Base-by-base conservation (phyloP, 129 eudicot species). In the Escallonia herrerae region DNA sequence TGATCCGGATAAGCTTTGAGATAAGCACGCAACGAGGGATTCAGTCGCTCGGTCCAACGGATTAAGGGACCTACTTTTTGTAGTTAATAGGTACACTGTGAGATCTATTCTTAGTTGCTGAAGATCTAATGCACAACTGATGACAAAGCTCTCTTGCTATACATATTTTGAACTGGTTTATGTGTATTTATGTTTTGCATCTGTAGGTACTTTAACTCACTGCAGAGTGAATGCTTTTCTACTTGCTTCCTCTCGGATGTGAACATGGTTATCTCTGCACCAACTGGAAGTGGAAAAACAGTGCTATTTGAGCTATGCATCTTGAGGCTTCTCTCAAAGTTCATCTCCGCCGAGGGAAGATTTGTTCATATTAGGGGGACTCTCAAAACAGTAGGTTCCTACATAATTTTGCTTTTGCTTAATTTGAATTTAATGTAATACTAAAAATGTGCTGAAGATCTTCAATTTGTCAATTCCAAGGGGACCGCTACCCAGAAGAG, bases 211-310 rank as follows among this genome's bases (percentile, higher is more conserved):
- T 94, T 94, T 74, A 94, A 94, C 81, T 94, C 99, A 13, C 74
- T 94, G 78, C 99, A 94, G 94, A 94, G 99, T 66, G 99, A 94
- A 82, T 94, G 99, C 74, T 94, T 94, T 75, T 78, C 95, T 66
- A 74, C 87, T 46, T 94, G 99, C 76, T 94, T 75, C 76, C 85
- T 83, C 69, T 84, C 97, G 63, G 99, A 94, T 72, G 69, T 84
- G 38, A 94, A 94, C 79, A 94, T 94, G 99, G 99, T 94, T 67
- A 82, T 94, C 52, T 94, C 99, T 42, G 99, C 99, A 66, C 99
- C 97, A 62, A 94, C 99, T 48, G 99, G 99, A 69, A 94, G 99
- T 79, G 99, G 99, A 44, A 94, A 94, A 75, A 94, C 99, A 15
- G 99, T 89, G 73, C 93, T 94, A 44, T 94, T 94, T 78, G 99